Conservation (phyloP, 139 green algal genomes). For the Micractinium conductrix region DNA sequence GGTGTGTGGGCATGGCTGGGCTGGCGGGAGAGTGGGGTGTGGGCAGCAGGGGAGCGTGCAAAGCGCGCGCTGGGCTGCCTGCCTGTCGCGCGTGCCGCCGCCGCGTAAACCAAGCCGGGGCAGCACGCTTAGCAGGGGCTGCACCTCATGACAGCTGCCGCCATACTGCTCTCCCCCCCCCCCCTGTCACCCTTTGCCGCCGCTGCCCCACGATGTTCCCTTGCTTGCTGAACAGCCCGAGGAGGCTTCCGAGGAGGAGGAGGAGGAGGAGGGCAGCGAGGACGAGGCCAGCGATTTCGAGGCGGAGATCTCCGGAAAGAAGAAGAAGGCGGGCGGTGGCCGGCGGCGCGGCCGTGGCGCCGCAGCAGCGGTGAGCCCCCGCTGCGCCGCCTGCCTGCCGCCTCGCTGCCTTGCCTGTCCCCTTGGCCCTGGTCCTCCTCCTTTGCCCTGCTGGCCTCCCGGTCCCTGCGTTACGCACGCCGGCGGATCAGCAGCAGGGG, state of each 20-base stretch:
- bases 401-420: neutral
- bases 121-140: too few relatives aligned
- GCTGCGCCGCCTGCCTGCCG: neutral
- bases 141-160: too few relatives aligned
- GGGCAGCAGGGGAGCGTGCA: too few relatives aligned
- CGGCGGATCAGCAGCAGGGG: too few relatives aligned
- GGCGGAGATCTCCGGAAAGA: neutral
- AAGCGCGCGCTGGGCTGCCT: too few relatives aligned
- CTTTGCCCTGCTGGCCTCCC: too few relatives aligned
- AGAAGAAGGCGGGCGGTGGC: neutral
- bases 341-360: neutral
- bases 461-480: too few relatives aligned
- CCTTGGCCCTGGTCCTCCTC: too few relatives aligned
- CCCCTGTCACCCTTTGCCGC: neutral
- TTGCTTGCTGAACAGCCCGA: neutral
- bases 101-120: too few relatives aligned
- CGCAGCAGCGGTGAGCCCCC: neutral
- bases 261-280: neutral
- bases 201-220: neutral
- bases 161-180: neutral
- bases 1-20: too few relatives aligned
- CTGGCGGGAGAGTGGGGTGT: too few relatives aligned
- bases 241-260: neutral
- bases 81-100: too few relatives aligned
- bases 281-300: constrained; percentile 3